Conservation (phyloP, 2,329 filamentous ascomycete species). For the Geosmithia morbida region DNA sequence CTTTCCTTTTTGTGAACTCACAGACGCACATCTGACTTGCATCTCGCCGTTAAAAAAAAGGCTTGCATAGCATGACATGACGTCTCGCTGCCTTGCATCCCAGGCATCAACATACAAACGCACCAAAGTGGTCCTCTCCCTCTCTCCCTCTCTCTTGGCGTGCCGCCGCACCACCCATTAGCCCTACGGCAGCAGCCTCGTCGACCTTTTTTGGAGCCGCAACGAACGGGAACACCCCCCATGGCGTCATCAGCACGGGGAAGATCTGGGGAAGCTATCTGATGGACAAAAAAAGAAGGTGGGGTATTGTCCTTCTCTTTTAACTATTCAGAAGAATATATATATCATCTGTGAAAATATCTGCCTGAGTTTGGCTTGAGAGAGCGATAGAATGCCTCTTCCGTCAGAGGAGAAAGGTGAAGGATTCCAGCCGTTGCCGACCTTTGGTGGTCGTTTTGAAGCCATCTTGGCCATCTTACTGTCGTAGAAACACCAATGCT, state of each 20-base stretch:
- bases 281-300: not conserved
- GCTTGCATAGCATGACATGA: not conserved
- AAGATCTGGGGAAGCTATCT: conserved; percentile 1
- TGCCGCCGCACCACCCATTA: not conserved
- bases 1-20: not conserved
- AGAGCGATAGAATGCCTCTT: too few relatives aligned
- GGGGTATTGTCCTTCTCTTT: not conserved
- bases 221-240: not conserved
- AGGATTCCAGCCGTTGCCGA: too few relatives aligned
- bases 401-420: too few relatives aligned
- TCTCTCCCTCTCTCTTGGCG: too few relatives aligned
- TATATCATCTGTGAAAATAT: too few relatives aligned
- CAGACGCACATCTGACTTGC: not conserved
- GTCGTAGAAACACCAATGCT: too few relatives aligned
- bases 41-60: not conserved
- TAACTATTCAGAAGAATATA: not conserved
- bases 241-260: conserved; percentile 3
- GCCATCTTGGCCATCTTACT: too few relatives aligned
- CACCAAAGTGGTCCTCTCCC: too few relatives aligned
- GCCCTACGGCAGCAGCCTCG: conserved; percentile 1
- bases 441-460: too few relatives aligned
- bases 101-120: not conserved
- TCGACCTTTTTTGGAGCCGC: conserved; percentile 1
- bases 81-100: not conserved
- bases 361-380: too few relatives aligned